Base-by-base conservation (phyloP, 495 filamentous ascomycete species). In the Daldinia grandis region DNA sequence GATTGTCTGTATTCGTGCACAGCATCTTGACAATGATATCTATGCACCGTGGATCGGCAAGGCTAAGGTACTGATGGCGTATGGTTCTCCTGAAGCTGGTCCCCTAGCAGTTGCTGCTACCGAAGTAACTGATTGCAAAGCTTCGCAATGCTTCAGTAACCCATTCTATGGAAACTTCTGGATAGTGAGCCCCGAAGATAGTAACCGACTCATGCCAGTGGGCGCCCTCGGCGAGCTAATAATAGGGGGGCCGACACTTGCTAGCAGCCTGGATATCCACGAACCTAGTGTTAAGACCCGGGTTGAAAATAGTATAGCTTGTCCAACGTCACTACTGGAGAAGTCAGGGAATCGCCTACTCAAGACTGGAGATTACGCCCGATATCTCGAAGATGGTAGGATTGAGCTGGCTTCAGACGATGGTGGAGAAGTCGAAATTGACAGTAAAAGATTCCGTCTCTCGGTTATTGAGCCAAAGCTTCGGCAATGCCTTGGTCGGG, bases 161-260 rank as follows among this genome's bases (percentile, higher is more conserved):
- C 81, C 83, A 15, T 82, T 84, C 54, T 76, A 74, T 14, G 82
- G 82, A 3, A 78, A 74, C 25, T 80, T 83, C 19, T 76, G 81
- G 75, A 78, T 85, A 44, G 83, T 85, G 28, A 81, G 79, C 53
- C 81, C 80, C 4, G 81, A 85, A n/a, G 82, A 84, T 57, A 80
- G 79, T 28, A 81, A 80, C 62, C 80, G 81, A 24, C 78, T 80
- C 28, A 74, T 84, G 63, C 83, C 83, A 0, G 71, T 84, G 15
- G 83, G 83, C 0, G 81, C 83, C 0, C 69, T 83, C 15, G 83
- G 83, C 3, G 83, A 85, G 64, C 78, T 85, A 1, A 79, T 84
- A 1, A 78, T 85, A 21, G 81, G 83, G 40, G 82, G 80, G 0
- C 80, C 81, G 19, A 84, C 82, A 0, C 72, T 85, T 12, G 80